Base-by-base conservation (phyloP, 2,329 filamentous ascomycete species). In the Cordyceps farinosa region DNA sequence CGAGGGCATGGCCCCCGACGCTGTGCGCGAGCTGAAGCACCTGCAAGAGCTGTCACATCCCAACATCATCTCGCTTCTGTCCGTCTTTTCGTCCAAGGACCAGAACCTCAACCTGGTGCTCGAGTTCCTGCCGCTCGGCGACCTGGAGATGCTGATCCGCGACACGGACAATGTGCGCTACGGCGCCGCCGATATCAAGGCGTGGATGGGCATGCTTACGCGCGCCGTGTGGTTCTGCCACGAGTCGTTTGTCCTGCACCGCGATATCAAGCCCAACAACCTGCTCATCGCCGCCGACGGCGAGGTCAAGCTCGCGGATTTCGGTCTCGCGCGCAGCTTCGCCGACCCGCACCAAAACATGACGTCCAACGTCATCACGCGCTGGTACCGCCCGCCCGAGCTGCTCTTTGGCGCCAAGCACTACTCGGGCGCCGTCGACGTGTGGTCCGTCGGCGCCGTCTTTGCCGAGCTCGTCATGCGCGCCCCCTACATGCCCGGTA, bases 261-360 rank as follows among this genome's bases (percentile, higher is more conserved):
- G 95, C 70, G 95, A 99, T 80, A 98, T 99, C 81, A 99, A 99
- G 78, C 94, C 94, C 54, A 98, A 98, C 84, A 99, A 99, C 79
- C 80, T 98, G 77, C 83, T 99, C 65, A 96, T 99, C 70, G 92
- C 92, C 29, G 90, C 91, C 48, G 91, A 97, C 73, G 94, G 95
- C 55, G 91, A 94, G 72, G 87, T 99, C 72, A 98, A 98, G 76
- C 86, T 99, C 57, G 95, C 94, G 42, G 95, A 99, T 89, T 99
- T 99, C 70, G 95, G 95, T 82, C 87, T 99, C 40, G 95, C 95
- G 6, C 84, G 95, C 66, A 86, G 84, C 65, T 97, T 97, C 74
- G 89, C 92, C 8, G 95, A 99, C 74, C 94, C 95, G 0, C 91
- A 92, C 71, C 82, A 87, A 62, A 84, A 84, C 69, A 99, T 99